Evolutionary conservation across 2,329 filamentous ascomycete species (phyloP), one percentile per base, ranked within the genome.

Genomic region (Byssothecium circinans): DNA sequence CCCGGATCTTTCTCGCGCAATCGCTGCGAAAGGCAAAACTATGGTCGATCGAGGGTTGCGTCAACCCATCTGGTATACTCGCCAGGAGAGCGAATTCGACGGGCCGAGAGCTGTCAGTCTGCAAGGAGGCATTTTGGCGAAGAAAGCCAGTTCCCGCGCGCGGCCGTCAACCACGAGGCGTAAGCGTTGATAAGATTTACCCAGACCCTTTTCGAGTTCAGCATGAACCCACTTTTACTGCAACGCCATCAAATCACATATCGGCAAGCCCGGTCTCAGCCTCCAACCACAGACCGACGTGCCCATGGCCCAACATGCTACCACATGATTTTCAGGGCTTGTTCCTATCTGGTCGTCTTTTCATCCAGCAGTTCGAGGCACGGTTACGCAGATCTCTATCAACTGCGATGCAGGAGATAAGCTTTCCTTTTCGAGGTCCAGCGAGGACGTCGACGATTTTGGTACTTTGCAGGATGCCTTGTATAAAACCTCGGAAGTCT

Each of bases 121-220:
- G 32, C 10, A 40, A 50, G 52, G 46, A 52, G 49, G 34, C 43
- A 35, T 15, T 50, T 53, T 42, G 50, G 49, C 51, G 46, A 61
- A 50, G 52, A 41, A n/a, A 53, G 50, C 53, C 54, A 35, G 41
- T 47, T 46, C 27, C 48, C 55, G 52, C 60, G 58, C 63, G 62
- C 61, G 60, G 62, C 59, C 62, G 64, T 60, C 50, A 55, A 52
- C 37, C 43, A 54, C 50, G 54, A 57, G 49, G 52, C 43, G 18
- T 5, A 5, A 43, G 40, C 45, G 27, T 49, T 51, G 44, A 43
- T 47, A 42, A n/a, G 40, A n/a, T 49, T 47, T 18, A n/a, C 23
- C 29, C 34, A 18, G 38, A 32, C 20, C 32, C 27, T 18, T n/a
- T 45, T 52, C 43, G 30, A 37, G 23, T 32, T 27, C 54, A 43